Base-by-base conservation (phyloP, 225 moss, liverwort and hornwort genomes). In the Polytrichum commune region DNA sequence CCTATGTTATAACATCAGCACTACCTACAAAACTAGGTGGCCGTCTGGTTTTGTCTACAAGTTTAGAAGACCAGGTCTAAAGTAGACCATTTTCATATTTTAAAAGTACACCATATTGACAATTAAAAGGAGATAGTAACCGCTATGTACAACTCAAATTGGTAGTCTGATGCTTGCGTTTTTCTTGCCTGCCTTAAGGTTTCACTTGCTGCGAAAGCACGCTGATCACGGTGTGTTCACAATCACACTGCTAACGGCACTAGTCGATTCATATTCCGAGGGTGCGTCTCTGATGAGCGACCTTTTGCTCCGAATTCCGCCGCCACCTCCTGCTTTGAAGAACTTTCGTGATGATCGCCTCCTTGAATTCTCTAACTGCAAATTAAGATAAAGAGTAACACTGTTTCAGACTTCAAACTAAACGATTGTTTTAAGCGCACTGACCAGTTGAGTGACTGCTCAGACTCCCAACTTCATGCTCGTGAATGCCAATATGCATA, bases 71-170 rank as follows among this genome's bases (percentile, higher is more conserved):
- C 13, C 16, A 56, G 7, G 25, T 58, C 53, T 73, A 81, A 28
- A 73, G 33, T 81, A 76, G 74, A 81, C 46, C 46, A 46, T 46
- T 46, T 26, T 46, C 55, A 56, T 20, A 28, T n/a, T 53, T 5
- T 19, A 2, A 27, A 68, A 24, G 4, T 62, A 62, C 55, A 69
- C 20, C 56, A 20, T 74, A 73, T 63, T 69, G 27, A 26, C 5
- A n/a, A 0, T 0, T 4, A 62, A 13, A 7, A 22, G 26, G 22
- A 62, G 27, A 38, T 7, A 30, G 18, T 64, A 19, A 63, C 58
- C 20, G 72, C 19, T 64, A 75, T 78, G 10, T 73, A 78, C 67
- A 80, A 78, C 29, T 81, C 66, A 75, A 53, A 32, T 62, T 24
- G 62, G 53, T 71, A 6, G 62, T 13, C 23, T 63, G 22, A 5